phyloP scores from a whole-genome alignment of 176 grass and related monocot genomes.

The Cocos nucifera region DNA sequence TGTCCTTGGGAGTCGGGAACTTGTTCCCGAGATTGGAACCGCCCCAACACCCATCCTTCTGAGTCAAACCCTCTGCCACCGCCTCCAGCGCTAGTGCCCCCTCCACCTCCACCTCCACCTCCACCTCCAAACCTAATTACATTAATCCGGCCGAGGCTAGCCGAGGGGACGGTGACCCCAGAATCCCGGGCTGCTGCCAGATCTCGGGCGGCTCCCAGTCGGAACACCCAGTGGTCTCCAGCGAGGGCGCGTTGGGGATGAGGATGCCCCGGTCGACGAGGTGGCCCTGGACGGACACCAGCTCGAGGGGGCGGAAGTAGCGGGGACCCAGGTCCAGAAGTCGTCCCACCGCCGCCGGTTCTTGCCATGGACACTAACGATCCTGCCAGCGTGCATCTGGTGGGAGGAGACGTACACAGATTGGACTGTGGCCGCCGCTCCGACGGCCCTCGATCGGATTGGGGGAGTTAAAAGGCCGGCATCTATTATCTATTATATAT shows the following conservation, averaged over 20 bases:
- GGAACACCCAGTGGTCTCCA: not conserved
- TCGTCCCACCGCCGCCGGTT: conserved; percentile 29
- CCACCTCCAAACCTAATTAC: too few species aligned
- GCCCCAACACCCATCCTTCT: conserved; percentile 31
- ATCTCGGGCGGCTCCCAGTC: conserved; percentile 49
- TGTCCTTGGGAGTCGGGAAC: conserved; percentile 59
- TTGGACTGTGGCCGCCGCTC: conserved; percentile 1
- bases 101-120: conserved; percentile 16
- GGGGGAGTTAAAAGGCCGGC: too few species aligned
- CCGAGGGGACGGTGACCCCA: not conserved
- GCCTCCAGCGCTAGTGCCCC: not conserved
- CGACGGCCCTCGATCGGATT: conserved; percentile 25
- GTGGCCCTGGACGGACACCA: conserved; percentile 14
- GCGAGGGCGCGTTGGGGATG: not conserved
- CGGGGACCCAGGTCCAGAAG: conserved; percentile 16
- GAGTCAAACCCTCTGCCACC: conserved; percentile 25
- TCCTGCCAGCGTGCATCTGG: conserved; percentile 35
- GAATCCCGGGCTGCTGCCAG: conserved; percentile 47
- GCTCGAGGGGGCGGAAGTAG: conserved; percentile 6
- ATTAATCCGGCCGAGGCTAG: conserved; percentile 29
- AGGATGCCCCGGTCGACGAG: conserved; percentile 13
- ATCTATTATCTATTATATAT: too few species aligned
- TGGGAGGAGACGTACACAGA: conserved; percentile 3
- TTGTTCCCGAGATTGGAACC: conserved; percentile 31
- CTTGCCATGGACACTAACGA: conserved; percentile 1